A percentile compares a stretch with the other conserved stretches of the same genome.
phyloP scores from a whole-genome alignment of 768 basidiomycete species.

The Rhizopogon salebrosus region DNA sequence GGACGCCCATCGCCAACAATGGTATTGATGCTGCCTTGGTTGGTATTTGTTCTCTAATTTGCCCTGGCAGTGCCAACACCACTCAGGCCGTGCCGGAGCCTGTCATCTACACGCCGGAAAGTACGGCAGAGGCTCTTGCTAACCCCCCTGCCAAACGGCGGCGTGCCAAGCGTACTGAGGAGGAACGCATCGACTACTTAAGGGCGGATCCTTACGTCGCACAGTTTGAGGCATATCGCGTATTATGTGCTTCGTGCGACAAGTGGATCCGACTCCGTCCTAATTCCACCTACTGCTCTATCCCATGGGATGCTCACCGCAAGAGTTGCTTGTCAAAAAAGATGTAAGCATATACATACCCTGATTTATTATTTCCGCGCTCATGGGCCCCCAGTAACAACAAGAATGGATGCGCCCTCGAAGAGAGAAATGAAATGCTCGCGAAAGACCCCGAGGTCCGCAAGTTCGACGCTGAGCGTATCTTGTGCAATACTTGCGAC shows the following conservation, averaged over 20 bases:
- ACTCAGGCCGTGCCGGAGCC: constrained; percentile 29
- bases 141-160: constrained; percentile 58
- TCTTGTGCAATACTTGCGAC: constrained; percentile 66
- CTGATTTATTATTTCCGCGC: constrained; percentile 4
- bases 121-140: constrained; percentile 34
- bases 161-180: constrained; percentile 72
- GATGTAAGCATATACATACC: constrained; percentile 39
- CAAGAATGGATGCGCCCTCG: constrained; percentile 54
- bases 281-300: constrained; percentile 84
- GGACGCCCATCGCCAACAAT: constrained; percentile 58
- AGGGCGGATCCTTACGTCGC: constrained; percentile 71
- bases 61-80: constrained; percentile 20
- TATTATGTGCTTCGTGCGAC: constrained; percentile 74
- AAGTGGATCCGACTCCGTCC: constrained; percentile 85
- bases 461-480: constrained; percentile 69
- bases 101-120: constrained; percentile 40
- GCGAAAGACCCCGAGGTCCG: constrained; percentile 65
- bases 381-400: constrained; percentile 21
- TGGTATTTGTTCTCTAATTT: constrained; percentile 4
- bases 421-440: constrained; percentile 55
- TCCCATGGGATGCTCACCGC: constrained; percentile 82
- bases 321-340: constrained; percentile 81
- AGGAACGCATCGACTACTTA: constrained; percentile 67
- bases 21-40: constrained; percentile 32
- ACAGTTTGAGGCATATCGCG: constrained; percentile 76